Evolutionary conservation across 2,329 filamentous ascomycete species (phyloP).

Genomic region (Talaromyces amestolkiae): DNA sequence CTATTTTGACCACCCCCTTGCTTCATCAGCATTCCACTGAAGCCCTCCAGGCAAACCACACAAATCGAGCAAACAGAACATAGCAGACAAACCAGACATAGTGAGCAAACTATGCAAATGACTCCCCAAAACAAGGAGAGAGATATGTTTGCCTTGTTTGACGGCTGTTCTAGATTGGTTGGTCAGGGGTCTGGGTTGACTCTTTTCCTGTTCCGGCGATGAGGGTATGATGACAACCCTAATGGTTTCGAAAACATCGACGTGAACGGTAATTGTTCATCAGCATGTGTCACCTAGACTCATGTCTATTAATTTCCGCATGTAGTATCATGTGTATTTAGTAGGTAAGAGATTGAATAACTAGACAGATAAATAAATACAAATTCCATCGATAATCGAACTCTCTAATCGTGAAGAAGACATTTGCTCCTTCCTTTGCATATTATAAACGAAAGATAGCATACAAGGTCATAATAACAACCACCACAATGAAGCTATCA

Average conservation of each 20-base stretch:
- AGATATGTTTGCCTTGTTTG: conserved; percentile 15
- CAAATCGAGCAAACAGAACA: conserved; percentile 5
- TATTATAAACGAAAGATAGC: not conserved
- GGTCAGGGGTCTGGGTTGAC: not conserved
- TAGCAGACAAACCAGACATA: conserved; percentile 14
- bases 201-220: conserved; percentile 14
- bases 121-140: not conserved
- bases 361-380: conserved; percentile 14
- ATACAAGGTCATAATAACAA: not conserved
- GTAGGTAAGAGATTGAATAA: not conserved
- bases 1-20: conserved; percentile 7
- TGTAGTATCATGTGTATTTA: conserved; percentile 1
- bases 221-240: not conserved
- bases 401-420: not conserved
- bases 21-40: conserved; percentile 5
- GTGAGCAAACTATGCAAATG: conserved; percentile 4
- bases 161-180: not conserved
- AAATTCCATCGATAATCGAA: not conserved
- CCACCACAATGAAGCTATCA: conserved; percentile 9
- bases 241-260: not conserved
- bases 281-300: not conserved
- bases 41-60: not conserved
- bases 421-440: not conserved
- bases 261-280: conserved; percentile 12
- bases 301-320: conserved; percentile 7